These are phyloP conservation scores for Tricholoma matsutake DNA, from an alignment of 768 basidiomycete genomes.

Conservation along the genomic window DNA sequence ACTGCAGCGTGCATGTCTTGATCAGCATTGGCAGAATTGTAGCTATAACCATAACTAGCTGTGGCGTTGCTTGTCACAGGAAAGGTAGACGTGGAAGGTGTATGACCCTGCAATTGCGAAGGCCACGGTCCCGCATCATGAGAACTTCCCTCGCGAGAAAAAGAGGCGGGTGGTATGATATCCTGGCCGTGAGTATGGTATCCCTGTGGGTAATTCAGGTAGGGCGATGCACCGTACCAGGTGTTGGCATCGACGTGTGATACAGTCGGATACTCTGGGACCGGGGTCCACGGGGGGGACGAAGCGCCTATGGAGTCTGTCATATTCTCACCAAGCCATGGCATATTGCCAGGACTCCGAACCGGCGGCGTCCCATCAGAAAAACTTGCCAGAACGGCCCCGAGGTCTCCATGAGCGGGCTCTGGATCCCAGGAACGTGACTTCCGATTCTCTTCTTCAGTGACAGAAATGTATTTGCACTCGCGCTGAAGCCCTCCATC, in stretches of 20 bases:
- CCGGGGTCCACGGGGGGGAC: not conserved
- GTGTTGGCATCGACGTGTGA: not conserved
- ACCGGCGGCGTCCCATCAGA: not conserved
- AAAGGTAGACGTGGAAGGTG: not conserved
- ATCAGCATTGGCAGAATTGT: not conserved
- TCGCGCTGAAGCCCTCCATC: conserved; percentile 25
- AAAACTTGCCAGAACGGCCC: not conserved
- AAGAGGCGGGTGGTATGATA: not conserved
- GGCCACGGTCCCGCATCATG: not conserved
- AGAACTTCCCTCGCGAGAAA: not conserved
- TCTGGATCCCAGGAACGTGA: conserved; percentile 1
- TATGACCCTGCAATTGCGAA: not conserved
- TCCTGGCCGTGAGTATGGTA: not conserved
- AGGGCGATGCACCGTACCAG: conserved; percentile 4
- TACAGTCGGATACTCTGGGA: not conserved
- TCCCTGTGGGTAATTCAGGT: conserved; percentile 3
- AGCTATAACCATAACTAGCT: not conserved
- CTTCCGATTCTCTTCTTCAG: conserved; percentile 20
- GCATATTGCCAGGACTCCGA: not conserved
- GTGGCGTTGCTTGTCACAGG: not conserved
- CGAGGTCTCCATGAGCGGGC: not conserved
- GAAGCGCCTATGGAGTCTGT: not conserved
- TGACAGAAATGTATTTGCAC: conserved; percentile 43
- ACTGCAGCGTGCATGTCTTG: not conserved
- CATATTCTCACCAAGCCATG: not conserved